phyloP scores from a whole-genome alignment of 2,329 filamentous ascomycete species.

The Sporothrix phasma region DNA sequence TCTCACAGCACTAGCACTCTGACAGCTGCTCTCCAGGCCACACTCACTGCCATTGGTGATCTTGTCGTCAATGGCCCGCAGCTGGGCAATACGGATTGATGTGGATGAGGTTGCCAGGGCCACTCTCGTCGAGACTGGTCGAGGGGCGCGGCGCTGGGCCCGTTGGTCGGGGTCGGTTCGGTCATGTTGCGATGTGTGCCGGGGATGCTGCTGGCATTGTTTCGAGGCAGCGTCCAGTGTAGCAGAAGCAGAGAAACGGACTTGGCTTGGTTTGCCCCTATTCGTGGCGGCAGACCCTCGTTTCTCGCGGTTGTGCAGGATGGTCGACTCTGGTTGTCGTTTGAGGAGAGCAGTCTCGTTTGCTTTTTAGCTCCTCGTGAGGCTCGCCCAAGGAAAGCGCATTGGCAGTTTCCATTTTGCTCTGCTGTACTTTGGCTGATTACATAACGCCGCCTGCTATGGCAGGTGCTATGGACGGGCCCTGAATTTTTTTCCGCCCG shows the following conservation, averaged over 20 bases:
- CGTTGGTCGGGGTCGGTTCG: conserved; percentile 36
- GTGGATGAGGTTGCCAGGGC: conserved; percentile 55
- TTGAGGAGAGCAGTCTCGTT: not conserved
- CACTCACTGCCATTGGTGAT: conserved; percentile 44
- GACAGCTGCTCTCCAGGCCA: not conserved
- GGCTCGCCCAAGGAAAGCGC: not conserved
- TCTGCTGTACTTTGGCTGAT: conserved; percentile 1
- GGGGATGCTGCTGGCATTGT: conserved; percentile 17
- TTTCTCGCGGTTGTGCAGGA: conserved; percentile 8
- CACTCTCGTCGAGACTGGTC: conserved; percentile 18
- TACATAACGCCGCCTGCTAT: not conserved
- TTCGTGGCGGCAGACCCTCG: conserved; percentile 15
- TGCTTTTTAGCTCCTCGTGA: conserved; percentile 6
- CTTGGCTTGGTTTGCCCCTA: conserved; percentile 11
- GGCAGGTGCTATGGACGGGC: not conserved
- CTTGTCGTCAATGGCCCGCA: conserved; percentile 48
- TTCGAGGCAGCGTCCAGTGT: not conserved
- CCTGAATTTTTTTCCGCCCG: conserved; percentile 1
- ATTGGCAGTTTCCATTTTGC: not conserved
- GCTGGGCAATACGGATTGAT: conserved; percentile 40
- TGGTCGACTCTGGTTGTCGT: not conserved
- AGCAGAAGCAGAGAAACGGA: conserved; percentile 9
- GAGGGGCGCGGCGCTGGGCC: conserved; percentile 21
- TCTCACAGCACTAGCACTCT: not conserved
- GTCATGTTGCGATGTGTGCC: conserved; percentile 34